phyloP scores from a whole-genome alignment of 768 basidiomycete genomes.

The Collybia sordida region DNA sequence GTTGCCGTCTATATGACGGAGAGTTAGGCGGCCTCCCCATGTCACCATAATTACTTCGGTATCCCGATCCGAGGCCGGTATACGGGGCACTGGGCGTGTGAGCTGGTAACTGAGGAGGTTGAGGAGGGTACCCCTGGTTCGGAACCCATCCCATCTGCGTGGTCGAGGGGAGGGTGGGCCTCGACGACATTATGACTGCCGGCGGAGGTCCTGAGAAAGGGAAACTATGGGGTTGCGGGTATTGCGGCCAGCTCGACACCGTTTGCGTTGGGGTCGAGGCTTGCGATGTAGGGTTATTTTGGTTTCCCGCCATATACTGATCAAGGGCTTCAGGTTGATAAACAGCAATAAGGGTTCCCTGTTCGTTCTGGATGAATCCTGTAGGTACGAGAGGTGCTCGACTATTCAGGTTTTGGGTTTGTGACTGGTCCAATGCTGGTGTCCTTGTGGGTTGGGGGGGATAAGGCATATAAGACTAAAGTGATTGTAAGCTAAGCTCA shows the following conservation, averaged over 20 bases:
- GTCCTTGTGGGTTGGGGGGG: conserved; percentile 35
- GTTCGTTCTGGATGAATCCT: conserved; percentile 72
- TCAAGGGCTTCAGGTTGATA: conserved; percentile 72
- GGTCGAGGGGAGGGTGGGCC: conserved; percentile 14
- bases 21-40: conserved; percentile 10
- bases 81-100: conserved; percentile 13
- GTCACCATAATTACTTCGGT: conserved; percentile 20
- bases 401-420: conserved; percentile 20
- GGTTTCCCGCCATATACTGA: conserved; percentile 59
- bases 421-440: conserved; percentile 28
- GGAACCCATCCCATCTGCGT: conserved; percentile 22
- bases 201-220: conserved; percentile 26
- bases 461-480: conserved; percentile 51
- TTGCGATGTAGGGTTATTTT: conserved; percentile 18
- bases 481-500: conserved; percentile 1
- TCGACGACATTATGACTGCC: conserved; percentile 17
- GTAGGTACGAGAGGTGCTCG: conserved; percentile 64
- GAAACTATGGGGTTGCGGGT: conserved; percentile 21
- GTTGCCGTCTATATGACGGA: conserved; percentile 20
- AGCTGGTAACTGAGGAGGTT: conserved; percentile 13
- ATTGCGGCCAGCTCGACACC: conserved; percentile 31
- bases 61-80: conserved; percentile 8
- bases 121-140: conserved; percentile 14
- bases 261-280: conserved; percentile 25
- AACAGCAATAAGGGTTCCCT: conserved; percentile 69